Evolutionary conservation across 768 basidiomycete species (phyloP).

Genomic region (Scleroderma bovista): DNA sequence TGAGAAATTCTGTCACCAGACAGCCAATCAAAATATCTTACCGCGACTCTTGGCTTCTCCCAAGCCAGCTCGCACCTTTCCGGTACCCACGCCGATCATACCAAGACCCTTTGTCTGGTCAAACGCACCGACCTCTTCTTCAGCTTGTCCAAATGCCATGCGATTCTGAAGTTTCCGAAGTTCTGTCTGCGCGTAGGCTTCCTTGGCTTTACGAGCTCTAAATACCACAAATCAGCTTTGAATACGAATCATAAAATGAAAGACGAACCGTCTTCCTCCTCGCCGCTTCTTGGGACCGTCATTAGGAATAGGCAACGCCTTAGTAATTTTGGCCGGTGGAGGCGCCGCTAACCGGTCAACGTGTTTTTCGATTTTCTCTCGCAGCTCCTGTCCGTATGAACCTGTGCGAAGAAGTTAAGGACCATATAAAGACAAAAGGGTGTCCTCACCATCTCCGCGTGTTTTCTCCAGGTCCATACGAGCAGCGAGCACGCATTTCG

Average conservation of each 20-base stretch:
- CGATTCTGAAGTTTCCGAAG: slow-evolving; percentile 95
- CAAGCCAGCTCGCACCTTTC: slow-evolving; percentile 82
- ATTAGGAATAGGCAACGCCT: slow-evolving; percentile 90
- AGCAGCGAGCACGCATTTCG: slow-evolving; percentile 85
- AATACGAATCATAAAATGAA: background rate
- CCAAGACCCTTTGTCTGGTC: slow-evolving; percentile 98
- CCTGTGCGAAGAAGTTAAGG: slow-evolving; percentile 33
- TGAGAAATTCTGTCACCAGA: slow-evolving; percentile 1
- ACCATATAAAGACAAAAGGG: background rate
- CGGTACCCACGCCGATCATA: slow-evolving; percentile 87
- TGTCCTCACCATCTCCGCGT: slow-evolving; percentile 65
- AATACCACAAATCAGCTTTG: background rate
- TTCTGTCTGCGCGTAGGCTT: slow-evolving; percentile 95
- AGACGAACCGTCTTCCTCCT: slow-evolving; percentile 83
- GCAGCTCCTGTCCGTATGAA: slow-evolving; percentile 72
- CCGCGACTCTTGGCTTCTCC: slow-evolving; percentile 92
- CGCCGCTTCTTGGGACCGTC: slow-evolving; percentile 95
- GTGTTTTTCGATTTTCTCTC: slow-evolving; percentile 89
- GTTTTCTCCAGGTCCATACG: slow-evolving; percentile 91
- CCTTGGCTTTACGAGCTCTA: slow-evolving; percentile 97
- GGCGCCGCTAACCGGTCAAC: slow-evolving; percentile 90
- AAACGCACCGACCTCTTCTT: slow-evolving; percentile 93
- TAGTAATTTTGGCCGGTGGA: slow-evolving; percentile 87
- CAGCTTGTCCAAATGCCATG: slow-evolving; percentile 91
- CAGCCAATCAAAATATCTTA: slow-evolving; percentile 31